Conservation (phyloP, 768 basidiomycete species). For the Auricularia sp. region DNA sequence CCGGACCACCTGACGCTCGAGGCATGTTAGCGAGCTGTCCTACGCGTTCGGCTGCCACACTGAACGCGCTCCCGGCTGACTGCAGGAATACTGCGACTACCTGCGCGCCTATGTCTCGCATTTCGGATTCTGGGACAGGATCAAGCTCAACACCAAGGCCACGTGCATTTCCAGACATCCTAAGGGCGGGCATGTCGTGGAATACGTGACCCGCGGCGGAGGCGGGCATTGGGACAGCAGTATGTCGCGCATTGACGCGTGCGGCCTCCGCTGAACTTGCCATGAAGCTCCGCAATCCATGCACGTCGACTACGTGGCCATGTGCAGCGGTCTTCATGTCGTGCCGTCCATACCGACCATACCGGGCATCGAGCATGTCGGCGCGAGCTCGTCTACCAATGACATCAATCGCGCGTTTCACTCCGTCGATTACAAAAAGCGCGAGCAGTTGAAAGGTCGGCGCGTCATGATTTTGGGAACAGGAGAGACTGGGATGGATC, state of each 20-base stretch:
- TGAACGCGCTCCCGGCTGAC: background rate
- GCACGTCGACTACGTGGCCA: constrained; percentile 31
- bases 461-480: constrained; percentile 47
- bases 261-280: background rate
- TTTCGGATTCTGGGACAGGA: constrained; percentile 30
- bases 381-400: constrained; percentile 9
- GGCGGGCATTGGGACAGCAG: constrained; percentile 21
- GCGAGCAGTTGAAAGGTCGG: constrained; percentile 32
- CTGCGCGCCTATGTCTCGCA: constrained; percentile 34
- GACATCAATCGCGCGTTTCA: constrained; percentile 26
- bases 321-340: constrained; percentile 50
- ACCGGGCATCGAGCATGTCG: constrained; percentile 35
- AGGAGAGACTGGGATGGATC: constrained; percentile 56
- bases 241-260: constrained; percentile 9
- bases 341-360: constrained; percentile 39
- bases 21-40: constrained; percentile 14
- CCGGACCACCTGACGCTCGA: constrained; percentile 38
- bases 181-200: constrained; percentile 28
- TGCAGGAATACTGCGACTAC: constrained; percentile 41
- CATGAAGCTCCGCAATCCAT: constrained; percentile 21
- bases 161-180: constrained; percentile 25
- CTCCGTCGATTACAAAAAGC: constrained; percentile 41
- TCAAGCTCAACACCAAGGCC: constrained; percentile 29
- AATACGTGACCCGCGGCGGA: constrained; percentile 19
- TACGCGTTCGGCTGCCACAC: background rate